Base-by-base conservation (phyloP, 495 filamentous ascomycete species). In the Talaromyces stipitatus region DNA sequence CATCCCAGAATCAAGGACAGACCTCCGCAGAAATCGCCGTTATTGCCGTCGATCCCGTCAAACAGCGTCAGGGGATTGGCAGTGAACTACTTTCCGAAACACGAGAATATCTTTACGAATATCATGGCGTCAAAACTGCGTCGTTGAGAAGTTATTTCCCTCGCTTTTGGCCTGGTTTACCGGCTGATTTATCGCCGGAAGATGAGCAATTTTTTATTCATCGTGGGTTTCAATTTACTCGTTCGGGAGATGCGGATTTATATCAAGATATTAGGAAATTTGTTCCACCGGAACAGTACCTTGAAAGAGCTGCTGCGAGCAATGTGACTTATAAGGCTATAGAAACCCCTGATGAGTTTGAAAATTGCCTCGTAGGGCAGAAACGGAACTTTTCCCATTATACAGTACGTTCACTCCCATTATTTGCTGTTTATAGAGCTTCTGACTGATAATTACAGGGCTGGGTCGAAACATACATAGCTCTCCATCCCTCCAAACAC, bases 91-190 rank as follows among this genome's bases (percentile, higher is more conserved):
- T 82, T 6, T 54, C 53, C n/a, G 68, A 69, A 36, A 66, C 67
- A 5, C 62, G 66, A 1, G 58, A 67, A 12, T 69, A 66, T 45
- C 61, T 77, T 36, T 59, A 64, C 41, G 55, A 47, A 5, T 50
- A 65, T 8, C 69, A 64, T 36, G 60, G 59, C 11, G 48, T 61
- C 18, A 59, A 70, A 16, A 55, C 50, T n/a, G 27, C 73, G 16
- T 62, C 66, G 7, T 59, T 79, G 9, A 70, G 75, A n/a, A 78
- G 75, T 45, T 59, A 61, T 0, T 76, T 79, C 54, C 78, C 78
- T 28, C 64, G 78, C 1, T 74, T 81, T 54, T 81, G 75, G 74
- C 76, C 77, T 14, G 74, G 72, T 5, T 64, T 79, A 7, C 76
- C 76, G 2, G 65, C 61, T 12, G 71, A 77, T 55, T 59, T 81